Base-by-base conservation (phyloP, 176 grass and related monocot species). In the Triticum dicoccoides region DNA sequence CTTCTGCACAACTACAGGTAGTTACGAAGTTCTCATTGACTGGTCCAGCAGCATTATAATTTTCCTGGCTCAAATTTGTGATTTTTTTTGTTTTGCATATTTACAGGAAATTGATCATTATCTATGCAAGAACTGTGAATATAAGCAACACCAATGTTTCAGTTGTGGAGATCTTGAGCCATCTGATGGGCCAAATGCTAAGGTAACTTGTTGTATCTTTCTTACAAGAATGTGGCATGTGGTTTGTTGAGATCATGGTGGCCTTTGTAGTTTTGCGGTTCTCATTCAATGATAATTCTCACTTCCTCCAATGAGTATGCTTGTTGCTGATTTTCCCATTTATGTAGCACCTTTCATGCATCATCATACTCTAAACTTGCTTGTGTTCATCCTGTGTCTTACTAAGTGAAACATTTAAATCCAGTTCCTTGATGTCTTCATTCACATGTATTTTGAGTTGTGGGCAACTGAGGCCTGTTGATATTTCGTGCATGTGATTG, bases 61-160 rank as follows among this genome's bases (percentile, higher is more conserved):
- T 68, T 87, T 69, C 72, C 37, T 76, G 41, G 23, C 34, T 81
- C 67, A 24, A 34, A 81, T 58, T 56, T 25, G 17, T 56, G 47
- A 30, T 9, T 9, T 51, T 62, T 37, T 9, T 65, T 65, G 3
- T 65, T 82, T 67, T 47, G 59, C 34, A 20, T 68, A 71, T 63
- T 84, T 61, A 76, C 84, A 97, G 95, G 73, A 67, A 84, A 89
- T 85, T 37, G 81, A 84, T 67, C 83, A 69, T 74, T 97, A 84
- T 65, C 66, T 97, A 25, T 97, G 95, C 69, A 34, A 91, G 17
- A 94, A 97, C 47, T 97, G 94, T 41, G 67, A 91, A 81, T 85
- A 88, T 85, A 94, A 90, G 80, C 56, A 92, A 85, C 92, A 97
- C 61, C 94, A 97, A 76, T 97, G 92, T 69, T 94, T 92, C 91